Conservation (phyloP, 176 grass and related monocot species). For the Melocanna baccifera region DNA sequence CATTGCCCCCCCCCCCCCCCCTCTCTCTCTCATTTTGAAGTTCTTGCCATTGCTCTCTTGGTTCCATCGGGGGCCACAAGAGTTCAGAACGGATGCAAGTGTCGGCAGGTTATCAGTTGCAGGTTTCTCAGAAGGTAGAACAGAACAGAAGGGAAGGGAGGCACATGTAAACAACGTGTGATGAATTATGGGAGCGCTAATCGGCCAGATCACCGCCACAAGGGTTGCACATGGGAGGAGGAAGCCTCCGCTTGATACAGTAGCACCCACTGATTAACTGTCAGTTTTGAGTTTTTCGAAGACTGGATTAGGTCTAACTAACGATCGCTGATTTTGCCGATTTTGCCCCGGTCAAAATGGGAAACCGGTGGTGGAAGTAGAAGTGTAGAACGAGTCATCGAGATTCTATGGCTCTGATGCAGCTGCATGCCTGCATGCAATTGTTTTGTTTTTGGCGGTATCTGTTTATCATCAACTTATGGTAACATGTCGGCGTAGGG, state of each 20-base stretch:
- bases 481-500: neutral
- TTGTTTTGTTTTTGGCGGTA: neutral
- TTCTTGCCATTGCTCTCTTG: neutral
- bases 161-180: slow-evolving; percentile 30
- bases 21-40: too few relatives aligned
- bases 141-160: too few relatives aligned
- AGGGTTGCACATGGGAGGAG: slow-evolving; percentile 34
- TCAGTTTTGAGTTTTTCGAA: slow-evolving; percentile 9
- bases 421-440: neutral
- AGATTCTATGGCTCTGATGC: neutral
- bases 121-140: neutral
- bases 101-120: neutral
- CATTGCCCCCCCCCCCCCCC: neutral
- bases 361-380: neutral
- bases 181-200: neutral
- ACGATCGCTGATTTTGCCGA: neutral
- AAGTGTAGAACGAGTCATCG: neutral
- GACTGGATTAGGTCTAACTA: slow-evolving; percentile 24
- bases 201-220: slow-evolving; percentile 36
- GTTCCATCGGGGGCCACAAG: neutral
- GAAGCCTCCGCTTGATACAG: neutral
- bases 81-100: neutral
- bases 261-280: neutral
- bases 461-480: neutral
- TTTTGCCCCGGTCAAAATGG: neutral